Base-by-base conservation (phyloP, 1,284 basidiomycete species). In the Ganoderma sinense region DNA sequence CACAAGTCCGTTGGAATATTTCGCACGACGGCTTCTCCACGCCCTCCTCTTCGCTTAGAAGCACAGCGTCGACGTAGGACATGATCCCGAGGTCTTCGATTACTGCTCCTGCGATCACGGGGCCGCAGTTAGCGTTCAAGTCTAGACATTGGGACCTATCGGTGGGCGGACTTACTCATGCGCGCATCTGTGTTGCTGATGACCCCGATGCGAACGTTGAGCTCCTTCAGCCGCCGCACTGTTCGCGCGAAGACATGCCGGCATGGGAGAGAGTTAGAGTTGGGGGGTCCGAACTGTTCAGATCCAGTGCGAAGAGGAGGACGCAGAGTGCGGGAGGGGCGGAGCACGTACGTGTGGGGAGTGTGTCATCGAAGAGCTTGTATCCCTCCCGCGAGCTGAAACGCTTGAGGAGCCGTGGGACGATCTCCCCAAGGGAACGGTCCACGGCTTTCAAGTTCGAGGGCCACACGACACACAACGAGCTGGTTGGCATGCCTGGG, bases 371-470 rank as follows among this genome's bases (percentile, higher is more conserved):
- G 71, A 89, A 93, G 8, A 88, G 84, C 74, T 80, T 83, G 77
- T 94, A 94, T 2, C 92, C 94, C 78, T 93, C 86, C 65, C 81
- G 82, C 26, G 90, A 90, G 76, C 90, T 89, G 77, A 94, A 94
- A 31, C 88, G 84, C 39, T 82, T 75, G 82, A 94, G 84, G 31
- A 94, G 85, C 20, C 73, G 78, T 11, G 85, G 81, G 16, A 90
- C 87, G 62, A 94, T 91, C 66, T 80, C 71, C 40, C 79, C 73
- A 33, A 93, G 78, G 64, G 85, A 84, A 6, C 75, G 74, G 67
- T 89, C 84, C 26, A 93, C 84, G 36, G 77, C 91, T 93, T 53
- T 16, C 72, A 66, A 61, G 5, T 45, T 45, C 43, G 43, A 18
- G 43, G 43, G 43, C 16, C 43, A 48, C 20, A 29, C n/a, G 4